Base-by-base conservation (phyloP, 129 eudicot genomes). In the Glebionis coronaria region DNA sequence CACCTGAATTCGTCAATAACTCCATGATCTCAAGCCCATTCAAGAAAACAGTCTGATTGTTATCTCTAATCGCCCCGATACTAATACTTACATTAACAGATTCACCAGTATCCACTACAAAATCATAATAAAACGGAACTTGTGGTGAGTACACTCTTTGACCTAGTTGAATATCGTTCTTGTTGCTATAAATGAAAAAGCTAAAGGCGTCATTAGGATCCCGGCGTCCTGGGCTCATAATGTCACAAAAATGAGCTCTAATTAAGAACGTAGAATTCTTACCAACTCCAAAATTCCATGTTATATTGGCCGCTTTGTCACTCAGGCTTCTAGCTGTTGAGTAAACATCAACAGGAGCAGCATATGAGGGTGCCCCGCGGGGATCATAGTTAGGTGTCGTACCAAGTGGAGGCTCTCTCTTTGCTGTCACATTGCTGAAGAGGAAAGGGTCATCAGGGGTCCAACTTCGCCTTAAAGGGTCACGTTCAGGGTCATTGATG, bases 321-420 rank as follows among this genome's bases (percentile, higher is more conserved):
- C 56, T 49, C 75, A 84, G 47, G 20, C 56, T 58, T 60, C 68
- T 85, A 7, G 96, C 91, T 27, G 88, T 80, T 12, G 0, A 29
- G 75, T 85, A 88, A 49, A 85, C 91, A 69, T 2, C 54, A 9
- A 40, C 60, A 18, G 88, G 91, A 45, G 95, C 91, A 65, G 12
- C 67, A 29, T 10, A 64, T 12, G 4, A 0, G 2, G 75, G 42
- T 28, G 91, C 81, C 0, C 29, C 55, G 9, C 68, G 25, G 0
- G 35, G 35, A 29, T 29, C 35, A 29, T 4, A 29, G 35, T 5
- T 29, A 29, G 35, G 35, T 29, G 4, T 29, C 35, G 4, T 3
- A 29, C 35, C 35, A 29, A 5, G 35, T 29, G 4, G 12, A 29
- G 35, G 4, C 35, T 29, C 35, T 5, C 35, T 29, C 35, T 29